Base-by-base conservation (phyloP, 148 eudicot genomes). In the Diospyros lotus region DNA sequence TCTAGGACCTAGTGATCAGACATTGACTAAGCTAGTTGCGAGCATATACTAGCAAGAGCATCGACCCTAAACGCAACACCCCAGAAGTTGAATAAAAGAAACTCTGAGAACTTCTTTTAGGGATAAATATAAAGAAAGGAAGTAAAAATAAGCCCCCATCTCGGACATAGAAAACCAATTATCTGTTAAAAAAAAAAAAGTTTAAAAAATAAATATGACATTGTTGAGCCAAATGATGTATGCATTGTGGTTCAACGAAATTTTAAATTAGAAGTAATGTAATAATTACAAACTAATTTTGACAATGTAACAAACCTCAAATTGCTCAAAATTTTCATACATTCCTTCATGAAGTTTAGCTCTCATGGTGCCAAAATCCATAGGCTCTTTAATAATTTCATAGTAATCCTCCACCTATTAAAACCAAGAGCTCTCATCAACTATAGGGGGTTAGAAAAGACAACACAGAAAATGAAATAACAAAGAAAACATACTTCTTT, bases 341-440 rank as follows among this genome's bases (percentile, higher is more conserved):
- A 90, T 78, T 73, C 88, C 93, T 83, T 94, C 97, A 70, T 94
- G 93, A 67, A 92, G 92, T 81, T 94, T 94, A 56, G 95, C 95
- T 82, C 97, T 87, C 90, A 90, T 92, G 52, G 97, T 94, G 58
- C 92, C 95, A 77, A 94, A 94, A 80, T 94, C 97, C 98, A 94
- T 94, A 9, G 98, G 98, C 75, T 91, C 87, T 82, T 89, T 75
- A 68, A 94, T 84, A 65, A 90, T 88, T 75, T 88, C 92, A 70
- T 90, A 90, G 81, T 94, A 94, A 72, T 90, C 89, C 75, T 87
- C 92, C 76, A 90, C 97, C 98, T 93, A 55, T 64, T 45, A 63
- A 53, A 64, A 9, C 18, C 60, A 69, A 10, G 17, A n/a, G 8
- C 18, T 11, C 53, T 77, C 58, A 39, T 48, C 71, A 58, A 50